These are phyloP conservation scores for Coemansia sp. DNA, from an alignment of 192 early-diverging fungal genomes.

Conservation along the genomic window DNA sequence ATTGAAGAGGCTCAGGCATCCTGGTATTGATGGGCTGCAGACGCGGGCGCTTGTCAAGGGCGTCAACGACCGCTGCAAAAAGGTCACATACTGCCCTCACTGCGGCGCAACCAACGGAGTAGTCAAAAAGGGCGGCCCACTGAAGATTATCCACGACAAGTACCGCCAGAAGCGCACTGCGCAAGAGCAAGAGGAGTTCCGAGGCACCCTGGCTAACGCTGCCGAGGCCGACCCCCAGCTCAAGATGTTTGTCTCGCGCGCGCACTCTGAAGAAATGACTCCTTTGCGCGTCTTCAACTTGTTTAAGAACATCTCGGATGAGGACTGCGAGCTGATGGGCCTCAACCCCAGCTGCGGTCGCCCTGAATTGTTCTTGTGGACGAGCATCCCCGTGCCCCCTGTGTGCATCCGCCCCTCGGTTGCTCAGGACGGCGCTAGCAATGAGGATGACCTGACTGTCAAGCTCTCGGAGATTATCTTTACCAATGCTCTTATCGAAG, in stretches of 20 bases:
- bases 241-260: constrained; percentile 70
- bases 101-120: constrained; percentile 82
- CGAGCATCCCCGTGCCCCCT: constrained; percentile 91
- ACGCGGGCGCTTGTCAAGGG: constrained; percentile 76
- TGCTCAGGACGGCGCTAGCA: constrained; percentile 89
- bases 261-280: constrained; percentile 89
- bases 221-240: constrained; percentile 71
- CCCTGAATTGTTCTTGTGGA: constrained; percentile 94
- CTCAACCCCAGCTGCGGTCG: constrained; percentile 79
- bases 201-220: constrained; percentile 73
- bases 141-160: constrained; percentile 96
- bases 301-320: constrained; percentile 82
- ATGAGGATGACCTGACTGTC: constrained; percentile 96
- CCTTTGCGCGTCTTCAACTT: constrained; percentile 82
- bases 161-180: constrained; percentile 78
- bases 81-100: constrained; percentile 77
- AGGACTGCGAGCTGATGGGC: constrained; percentile 96
- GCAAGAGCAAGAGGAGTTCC: constrained; percentile 72
- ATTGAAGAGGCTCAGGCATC: constrained; percentile 66
- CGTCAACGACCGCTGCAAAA: constrained; percentile 85
- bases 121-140: constrained; percentile 92
- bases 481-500: constrained; percentile 72
- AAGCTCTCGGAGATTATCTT: constrained; percentile 93
- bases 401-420: constrained; percentile 95
- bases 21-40: constrained; percentile 79